These are phyloP conservation scores for Penicillium lividum DNA, from an alignment of 495 filamentous ascomycete genomes.

Conservation along the genomic window DNA sequence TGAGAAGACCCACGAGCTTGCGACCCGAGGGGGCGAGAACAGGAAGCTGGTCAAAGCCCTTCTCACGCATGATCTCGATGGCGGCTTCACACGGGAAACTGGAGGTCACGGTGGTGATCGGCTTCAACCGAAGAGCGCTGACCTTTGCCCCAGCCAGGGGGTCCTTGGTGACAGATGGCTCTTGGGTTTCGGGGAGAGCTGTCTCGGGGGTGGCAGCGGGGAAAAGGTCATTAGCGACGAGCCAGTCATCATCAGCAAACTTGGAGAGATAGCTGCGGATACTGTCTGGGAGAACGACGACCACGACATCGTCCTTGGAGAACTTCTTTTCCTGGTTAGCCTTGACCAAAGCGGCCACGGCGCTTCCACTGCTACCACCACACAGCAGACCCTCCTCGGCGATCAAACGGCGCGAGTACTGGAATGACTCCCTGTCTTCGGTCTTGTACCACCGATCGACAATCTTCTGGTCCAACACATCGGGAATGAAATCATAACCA, in stretches of 20 bases:
- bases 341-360: constrained; percentile 80
- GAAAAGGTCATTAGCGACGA: constrained; percentile 89
- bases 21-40: constrained; percentile 69
- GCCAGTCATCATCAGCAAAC: constrained; percentile 98
- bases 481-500: constrained; percentile 96
- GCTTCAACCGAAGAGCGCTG: constrained; percentile 80
- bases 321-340: constrained; percentile 75
- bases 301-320: constrained; percentile 76
- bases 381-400: constrained; percentile 93
- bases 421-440: constrained; percentile 87
- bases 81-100: constrained; percentile 73
- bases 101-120: constrained; percentile 78
- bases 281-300: constrained; percentile 91
- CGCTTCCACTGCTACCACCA: constrained; percentile 91
- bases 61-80: constrained; percentile 95
- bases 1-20: constrained; percentile 85
- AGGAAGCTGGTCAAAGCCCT: constrained; percentile 93
- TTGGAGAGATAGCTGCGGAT: constrained; percentile 98
- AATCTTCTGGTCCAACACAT: constrained; percentile 77
- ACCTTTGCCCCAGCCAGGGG: constrained; percentile 74
- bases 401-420: constrained; percentile 84
- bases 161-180: constrained; percentile 41
- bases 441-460: constrained; percentile 99
- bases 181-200: constrained; percentile 34
- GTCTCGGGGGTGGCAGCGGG: constrained; percentile 54